Conservation (phyloP, 805 yeast species). For the Wickerhamomyces pijperi region DNA sequence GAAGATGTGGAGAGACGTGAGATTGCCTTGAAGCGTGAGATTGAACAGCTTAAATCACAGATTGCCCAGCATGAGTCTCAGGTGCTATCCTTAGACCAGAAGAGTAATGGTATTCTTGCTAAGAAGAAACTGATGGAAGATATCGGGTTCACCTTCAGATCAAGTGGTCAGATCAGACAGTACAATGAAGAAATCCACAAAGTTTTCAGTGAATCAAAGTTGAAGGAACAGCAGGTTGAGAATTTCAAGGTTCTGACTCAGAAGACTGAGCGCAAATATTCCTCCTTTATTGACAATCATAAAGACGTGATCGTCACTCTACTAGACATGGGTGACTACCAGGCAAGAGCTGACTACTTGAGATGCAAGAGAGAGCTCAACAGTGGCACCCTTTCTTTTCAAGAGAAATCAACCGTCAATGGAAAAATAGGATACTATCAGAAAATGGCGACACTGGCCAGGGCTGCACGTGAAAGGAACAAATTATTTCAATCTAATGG, state of each 20-base stretch:
- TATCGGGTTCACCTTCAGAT: background rate
- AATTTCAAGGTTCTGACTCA: background rate
- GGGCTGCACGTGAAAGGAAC: too few species aligned
- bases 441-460: too few species aligned
- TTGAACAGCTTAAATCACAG: background rate
- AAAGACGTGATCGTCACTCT: too few species aligned
- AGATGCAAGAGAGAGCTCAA: conserved; percentile 1
- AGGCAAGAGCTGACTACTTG: conserved; percentile 1
- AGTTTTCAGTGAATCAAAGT: too few species aligned
- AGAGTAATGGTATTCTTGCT: too few species aligned
- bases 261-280: background rate
- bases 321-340: background rate
- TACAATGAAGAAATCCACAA: background rate
- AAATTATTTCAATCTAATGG: too few species aligned
- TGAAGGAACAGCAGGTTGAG: background rate
- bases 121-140: background rate
- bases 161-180: background rate
- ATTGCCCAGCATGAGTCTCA: too few species aligned
- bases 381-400: too few species aligned
- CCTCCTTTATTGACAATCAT: too few species aligned
- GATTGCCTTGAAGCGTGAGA: background rate
- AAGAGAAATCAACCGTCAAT: too few species aligned
- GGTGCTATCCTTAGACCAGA: background rate
- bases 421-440: too few species aligned
- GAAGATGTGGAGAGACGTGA: background rate